Conservation (phyloP, 805 yeast species). For the Kazachstania africana region DNA sequence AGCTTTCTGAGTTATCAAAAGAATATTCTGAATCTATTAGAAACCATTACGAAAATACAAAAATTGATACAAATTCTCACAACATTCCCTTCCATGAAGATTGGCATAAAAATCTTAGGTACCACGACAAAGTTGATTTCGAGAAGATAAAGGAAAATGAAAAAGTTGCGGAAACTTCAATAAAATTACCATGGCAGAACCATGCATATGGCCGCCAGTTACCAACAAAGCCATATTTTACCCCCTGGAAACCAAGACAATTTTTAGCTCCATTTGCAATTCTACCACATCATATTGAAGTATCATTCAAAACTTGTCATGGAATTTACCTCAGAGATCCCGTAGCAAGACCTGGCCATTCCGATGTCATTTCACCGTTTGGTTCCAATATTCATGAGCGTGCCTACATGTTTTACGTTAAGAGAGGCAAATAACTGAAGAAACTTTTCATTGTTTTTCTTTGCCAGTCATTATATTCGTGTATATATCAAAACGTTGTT, state of each 20-base stretch:
- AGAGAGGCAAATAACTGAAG: conserved; percentile 41
- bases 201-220: conserved; percentile 69
- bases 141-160: conserved; percentile 42
- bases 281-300: conserved; percentile 82
- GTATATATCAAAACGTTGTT: no score
- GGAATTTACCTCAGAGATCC: conserved; percentile 97
- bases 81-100: conserved; percentile 34
- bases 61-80: conserved; percentile 10
- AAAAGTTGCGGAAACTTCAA: conserved; percentile 30
- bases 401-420: conserved; percentile 87
- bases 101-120: conserved; percentile 39
- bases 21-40: conserved; percentile 17
- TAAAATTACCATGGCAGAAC: conserved; percentile 72
- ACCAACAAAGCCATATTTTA: conserved; percentile 71
- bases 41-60: conserved; percentile 20
- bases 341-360: conserved; percentile 91
- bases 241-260: conserved; percentile 95
- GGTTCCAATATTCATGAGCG: conserved; percentile 74
- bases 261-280: conserved; percentile 88
- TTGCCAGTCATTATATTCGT: no score
- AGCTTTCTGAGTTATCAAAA: conserved; percentile 17
- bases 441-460: neutral
- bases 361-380: conserved; percentile 90
- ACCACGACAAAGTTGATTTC: conserved; percentile 32
- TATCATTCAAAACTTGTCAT: conserved; percentile 85